These are phyloP conservation scores for Ensete ventricosum DNA, from an alignment of 176 grass and related monocot species.

Conservation along the genomic window DNA sequence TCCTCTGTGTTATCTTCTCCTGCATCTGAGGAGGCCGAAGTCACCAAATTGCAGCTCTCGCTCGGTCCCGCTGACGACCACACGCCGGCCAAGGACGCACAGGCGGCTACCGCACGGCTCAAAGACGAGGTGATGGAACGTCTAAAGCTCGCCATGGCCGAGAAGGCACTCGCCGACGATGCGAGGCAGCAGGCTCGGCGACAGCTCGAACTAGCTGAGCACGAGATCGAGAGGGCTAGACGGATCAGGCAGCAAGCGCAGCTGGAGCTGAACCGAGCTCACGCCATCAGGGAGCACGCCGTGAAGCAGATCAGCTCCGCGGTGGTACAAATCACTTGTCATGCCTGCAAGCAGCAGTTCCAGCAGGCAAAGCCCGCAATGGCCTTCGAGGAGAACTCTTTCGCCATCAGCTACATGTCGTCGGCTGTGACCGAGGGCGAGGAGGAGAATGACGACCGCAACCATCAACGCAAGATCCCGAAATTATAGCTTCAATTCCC, in stretches of 20 bases:
- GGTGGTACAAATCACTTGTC: slow-evolving; percentile 74
- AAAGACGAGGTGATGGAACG: slow-evolving; percentile 37
- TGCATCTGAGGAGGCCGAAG: slow-evolving; percentile 4
- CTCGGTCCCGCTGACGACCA: slow-evolving; percentile 26
- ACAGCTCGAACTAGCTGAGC: slow-evolving; percentile 67
- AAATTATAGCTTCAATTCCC: background rate
- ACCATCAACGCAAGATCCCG: background rate
- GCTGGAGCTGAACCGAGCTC: slow-evolving; percentile 54
- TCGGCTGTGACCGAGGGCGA: slow-evolving; percentile 54
- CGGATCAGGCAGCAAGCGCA: slow-evolving; percentile 63
- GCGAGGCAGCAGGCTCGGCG: slow-evolving; percentile 47
- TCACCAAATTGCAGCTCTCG: slow-evolving; percentile 46
- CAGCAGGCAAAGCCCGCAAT: slow-evolving; percentile 2
- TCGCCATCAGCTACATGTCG: slow-evolving; percentile 60
- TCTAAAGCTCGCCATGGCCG: slow-evolving; percentile 33
- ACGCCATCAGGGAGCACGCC: slow-evolving; percentile 51
- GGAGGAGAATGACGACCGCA: slow-evolving; percentile 30
- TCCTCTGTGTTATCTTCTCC: background rate
- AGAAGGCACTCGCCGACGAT: slow-evolving; percentile 50
- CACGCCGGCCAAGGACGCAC: background rate
- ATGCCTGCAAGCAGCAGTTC: slow-evolving; percentile 64
- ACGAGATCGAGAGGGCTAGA: slow-evolving; percentile 54
- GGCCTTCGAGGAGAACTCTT: slow-evolving; percentile 31
- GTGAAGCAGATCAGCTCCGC: slow-evolving; percentile 56
- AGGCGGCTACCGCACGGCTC: slow-evolving; percentile 3